These are phyloP conservation scores for Chrysopogon serrulatus DNA, from an alignment of 176 grass and related monocot genomes.

Conservation along the genomic window DNA sequence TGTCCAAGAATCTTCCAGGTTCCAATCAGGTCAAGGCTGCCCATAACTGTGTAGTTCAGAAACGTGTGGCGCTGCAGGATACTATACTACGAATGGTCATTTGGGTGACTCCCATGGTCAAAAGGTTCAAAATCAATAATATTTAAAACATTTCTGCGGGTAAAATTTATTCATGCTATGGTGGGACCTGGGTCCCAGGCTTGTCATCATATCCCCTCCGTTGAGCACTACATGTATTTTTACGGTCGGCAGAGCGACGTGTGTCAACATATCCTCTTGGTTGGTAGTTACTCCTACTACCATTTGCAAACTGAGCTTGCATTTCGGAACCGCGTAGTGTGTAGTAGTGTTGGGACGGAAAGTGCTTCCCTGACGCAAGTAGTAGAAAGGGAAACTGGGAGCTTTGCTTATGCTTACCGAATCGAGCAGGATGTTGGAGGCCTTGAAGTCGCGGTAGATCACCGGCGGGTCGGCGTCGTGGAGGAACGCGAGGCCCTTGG, in stretches of 20 bases:
- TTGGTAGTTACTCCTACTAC: neutral
- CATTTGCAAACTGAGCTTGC: slow-evolving; percentile 2
- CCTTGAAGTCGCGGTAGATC: slow-evolving; percentile 84
- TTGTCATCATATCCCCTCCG: neutral
- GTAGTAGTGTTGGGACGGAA: neutral
- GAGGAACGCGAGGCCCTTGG: slow-evolving; percentile 72
- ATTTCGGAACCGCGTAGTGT: neutral
- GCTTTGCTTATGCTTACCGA: slow-evolving; percentile 28
- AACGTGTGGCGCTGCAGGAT: slow-evolving; percentile 27
- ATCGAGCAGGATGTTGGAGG: slow-evolving; percentile 70
- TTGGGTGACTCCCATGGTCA: slow-evolving; percentile 14
- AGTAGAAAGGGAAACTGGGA: neutral
- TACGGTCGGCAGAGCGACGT: neutral
- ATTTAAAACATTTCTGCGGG: neutral
- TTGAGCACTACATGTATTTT: neutral
- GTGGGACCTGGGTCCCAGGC: neutral
- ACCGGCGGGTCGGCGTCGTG: slow-evolving; percentile 45
- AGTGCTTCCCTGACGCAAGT: neutral
- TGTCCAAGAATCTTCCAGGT: slow-evolving; percentile 7
- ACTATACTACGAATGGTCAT: neutral
- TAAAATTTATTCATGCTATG: neutral
- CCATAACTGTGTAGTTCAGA: neutral
- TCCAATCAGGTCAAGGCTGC: neutral
- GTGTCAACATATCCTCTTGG: neutral
- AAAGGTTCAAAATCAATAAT: neutral